Evolutionary conservation across 768 basidiomycete genomes (phyloP).

Genomic region (Panellus pusillus): DNA sequence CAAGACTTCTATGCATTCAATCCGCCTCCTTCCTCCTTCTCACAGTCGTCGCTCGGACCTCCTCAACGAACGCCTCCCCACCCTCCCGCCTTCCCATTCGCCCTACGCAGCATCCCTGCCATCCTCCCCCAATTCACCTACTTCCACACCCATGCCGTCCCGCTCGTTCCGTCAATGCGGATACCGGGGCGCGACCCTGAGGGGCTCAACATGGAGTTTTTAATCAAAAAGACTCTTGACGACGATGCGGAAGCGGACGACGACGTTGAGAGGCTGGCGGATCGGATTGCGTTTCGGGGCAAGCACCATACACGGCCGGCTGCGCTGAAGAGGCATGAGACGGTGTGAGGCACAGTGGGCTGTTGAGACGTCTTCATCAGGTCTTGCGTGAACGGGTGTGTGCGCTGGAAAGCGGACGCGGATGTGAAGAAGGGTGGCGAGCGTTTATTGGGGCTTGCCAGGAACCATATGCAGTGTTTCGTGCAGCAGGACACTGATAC

Average conservation of each 20-base stretch:
- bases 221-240: constrained; percentile 62
- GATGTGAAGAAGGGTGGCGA: too few species aligned
- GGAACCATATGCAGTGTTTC: too few species aligned
- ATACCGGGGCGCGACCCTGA: constrained; percentile 42
- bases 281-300: constrained; percentile 49
- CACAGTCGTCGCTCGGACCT: constrained; percentile 69
- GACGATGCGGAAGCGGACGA: constrained; percentile 47
- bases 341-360: constrained; percentile 32
- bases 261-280: constrained; percentile 61
- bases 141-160: constrained; percentile 4
- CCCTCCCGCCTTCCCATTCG: constrained; percentile 28
- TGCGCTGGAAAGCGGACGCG: too few species aligned
- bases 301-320: constrained; percentile 46
- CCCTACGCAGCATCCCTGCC: constrained; percentile 29
- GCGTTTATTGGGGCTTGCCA: too few species aligned
- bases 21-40: neutral
- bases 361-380: too few species aligned
- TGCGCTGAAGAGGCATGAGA: constrained; percentile 66
- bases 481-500: too few species aligned
- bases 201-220: constrained; percentile 59
- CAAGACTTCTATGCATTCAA: neutral
- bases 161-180: constrained; percentile 59
- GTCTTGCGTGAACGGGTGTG: too few species aligned
- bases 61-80: constrained; percentile 77
- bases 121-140: constrained; percentile 53